Base-by-base conservation (phyloP, 2,329 filamentous ascomycete species). In the Pestalotiopsis sp. region DNA sequence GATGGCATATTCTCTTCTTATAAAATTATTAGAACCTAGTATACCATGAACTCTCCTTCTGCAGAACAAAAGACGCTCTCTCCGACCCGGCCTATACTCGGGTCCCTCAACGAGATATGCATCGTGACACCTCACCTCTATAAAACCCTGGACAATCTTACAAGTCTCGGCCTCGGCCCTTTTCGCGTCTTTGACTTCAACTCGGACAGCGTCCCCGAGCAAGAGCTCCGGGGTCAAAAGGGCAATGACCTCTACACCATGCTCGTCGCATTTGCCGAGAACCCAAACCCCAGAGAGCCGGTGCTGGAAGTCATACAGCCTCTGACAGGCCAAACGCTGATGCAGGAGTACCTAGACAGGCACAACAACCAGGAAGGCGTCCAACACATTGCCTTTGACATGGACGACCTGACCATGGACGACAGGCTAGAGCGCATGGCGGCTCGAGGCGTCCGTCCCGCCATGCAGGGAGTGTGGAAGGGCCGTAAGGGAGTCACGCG, bases 231-330 rank as follows among this genome's bases (percentile, higher is more conserved):
- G 14, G 60, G 60, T 3, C 11, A 63, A 20, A 11, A n/a, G 6
- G 60, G 60, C 38, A 20, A 5, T 3, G 60, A 48, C 22, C 60
- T 63, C 10, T 63, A 48, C 39, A 63, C 60, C 38, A 48, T 63
- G 60, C 60, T 22, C n/a, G 60, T 61, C n/a, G 30, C 58, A 4
- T 61, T 61, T 61, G 58, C 58, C 14, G 26, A 60, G 58, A 60
- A 39, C 10, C n/a, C 58, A 4, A 26, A 60, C 3, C 26, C 58
- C 13, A 30, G 35, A 6, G 60, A 63, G 39, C 60, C 60, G 38
- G 60, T 63, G 11, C n/a, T 63, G 35, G 38, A 63, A 38, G 24
- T 63, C 10, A 63, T 63, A 17, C 38, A 52, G 60, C 39, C 60
- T 3, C 1, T 63, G 10, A 26, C 39, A 4, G 60, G 60, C 17